Evolutionary conservation across 2,329 filamentous ascomycete species (phyloP), one percentile per base, ranked within the genome.

Genomic region (Fusarium sp.): DNA sequence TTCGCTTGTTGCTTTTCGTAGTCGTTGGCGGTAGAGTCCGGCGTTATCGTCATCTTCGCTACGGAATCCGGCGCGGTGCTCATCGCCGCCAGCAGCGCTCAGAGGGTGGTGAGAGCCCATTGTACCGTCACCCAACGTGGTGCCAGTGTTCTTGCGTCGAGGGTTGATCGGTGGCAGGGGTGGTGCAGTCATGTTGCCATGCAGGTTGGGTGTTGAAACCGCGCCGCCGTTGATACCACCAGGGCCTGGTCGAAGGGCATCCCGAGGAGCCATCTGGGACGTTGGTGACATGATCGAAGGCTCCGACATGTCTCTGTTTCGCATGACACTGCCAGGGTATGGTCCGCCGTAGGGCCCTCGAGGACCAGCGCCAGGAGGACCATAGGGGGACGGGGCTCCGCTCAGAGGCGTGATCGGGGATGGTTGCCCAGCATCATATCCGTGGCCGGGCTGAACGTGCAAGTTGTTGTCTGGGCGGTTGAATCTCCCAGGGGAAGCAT

Each of bases 151-250:
- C 63, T 87, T 85, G 11, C 89, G 86, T 58, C 88, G 85, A 31
- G 89, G 89, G 77, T 91, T 91, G 78, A 91, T 88, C 2, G 89
- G 89, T 3, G 89, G 89, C 38, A 91, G 68, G 3, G 89, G 89
- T 3, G 89, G 89, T 3, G 82, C 84, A 29, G 77, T 66, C 20
- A 78, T 74, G 13, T 77, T 79, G 7, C 79, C 78, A 56, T 83
- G 83, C 47, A 85, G 72, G 67, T 84, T 83, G 1, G 84, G 82
- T 7, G 82, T 82, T 14, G 83, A 84, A 7, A 77, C 78, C 2
- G 82, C 75, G 11, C 77, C 74, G 2, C 75, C 74, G 2, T 82
- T 78, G 16, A 82, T 67, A 73, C 84, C 85, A 35, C 81, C 82
- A 4, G 81, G 81, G 5, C 83, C 80, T 5, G 81, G 79, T 31